phyloP scores from a whole-genome alignment of 805 yeast species.

The Candida sithepensis region DNA sequence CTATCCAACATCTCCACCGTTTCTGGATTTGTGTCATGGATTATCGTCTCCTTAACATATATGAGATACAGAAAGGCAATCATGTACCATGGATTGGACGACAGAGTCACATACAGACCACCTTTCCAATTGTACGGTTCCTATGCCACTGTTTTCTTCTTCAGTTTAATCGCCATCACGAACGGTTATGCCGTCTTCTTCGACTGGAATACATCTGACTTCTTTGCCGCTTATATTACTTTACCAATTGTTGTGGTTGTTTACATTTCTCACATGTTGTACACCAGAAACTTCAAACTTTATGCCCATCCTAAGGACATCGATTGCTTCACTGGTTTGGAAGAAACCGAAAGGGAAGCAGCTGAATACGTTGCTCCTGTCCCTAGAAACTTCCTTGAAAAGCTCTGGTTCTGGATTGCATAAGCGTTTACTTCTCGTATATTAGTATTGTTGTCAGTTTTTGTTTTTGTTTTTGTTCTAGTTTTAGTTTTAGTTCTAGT shows the following conservation, averaged over 20 bases:
- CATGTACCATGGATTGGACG: constrained; percentile 44
- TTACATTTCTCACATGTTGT: constrained; percentile 55
- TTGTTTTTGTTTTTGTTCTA: no score
- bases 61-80: constrained; percentile 66
- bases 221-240: constrained; percentile 65
- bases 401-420: constrained; percentile 47
- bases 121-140: constrained; percentile 56
- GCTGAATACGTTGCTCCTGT: constrained; percentile 30
- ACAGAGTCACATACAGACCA: constrained; percentile 57
- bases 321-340: constrained; percentile 62
- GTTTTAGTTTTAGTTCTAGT: no score
- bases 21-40: constrained; percentile 66
- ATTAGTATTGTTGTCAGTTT: not conserved
- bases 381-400: constrained; percentile 40
- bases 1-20: constrained; percentile 64
- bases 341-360: constrained; percentile 53
- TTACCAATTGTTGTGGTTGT: constrained; percentile 51
- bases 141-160: constrained; percentile 44
- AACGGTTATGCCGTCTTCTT: constrained; percentile 65
- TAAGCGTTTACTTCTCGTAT: constrained; percentile 4
- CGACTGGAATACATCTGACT: constrained; percentile 45
- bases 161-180: constrained; percentile 55
- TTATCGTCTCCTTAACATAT: constrained; percentile 49
- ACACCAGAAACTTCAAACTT: constrained; percentile 42
- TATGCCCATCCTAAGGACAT: constrained; percentile 52